Evolutionary conservation across 768 basidiomycete genomes (phyloP).

Genomic region (Floccularia luteovirens): DNA sequence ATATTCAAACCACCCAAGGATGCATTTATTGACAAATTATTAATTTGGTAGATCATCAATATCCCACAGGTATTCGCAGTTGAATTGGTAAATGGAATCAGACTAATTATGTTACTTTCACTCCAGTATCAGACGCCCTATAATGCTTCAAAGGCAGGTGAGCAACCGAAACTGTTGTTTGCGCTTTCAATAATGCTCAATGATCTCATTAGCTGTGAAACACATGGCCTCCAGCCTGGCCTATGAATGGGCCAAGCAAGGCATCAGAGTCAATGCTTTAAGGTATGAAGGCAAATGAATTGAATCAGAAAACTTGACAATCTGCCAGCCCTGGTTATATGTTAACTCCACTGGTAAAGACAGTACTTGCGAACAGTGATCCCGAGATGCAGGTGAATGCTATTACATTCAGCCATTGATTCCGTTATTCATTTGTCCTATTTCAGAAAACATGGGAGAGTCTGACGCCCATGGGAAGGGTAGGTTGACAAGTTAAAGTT

Average conservation of each 20-base stretch:
- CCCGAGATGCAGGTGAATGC: conserved; percentile 45
- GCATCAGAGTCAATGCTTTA: conserved; percentile 78
- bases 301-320: conserved; percentile 2
- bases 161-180: conserved; percentile 7
- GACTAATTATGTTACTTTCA: neutral
- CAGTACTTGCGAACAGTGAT: conserved; percentile 72
- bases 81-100: neutral
- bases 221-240: conserved; percentile 92
- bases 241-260: conserved; percentile 92
- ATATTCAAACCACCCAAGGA: neutral
- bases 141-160: conserved; percentile 91
- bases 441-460: conserved; percentile 74
- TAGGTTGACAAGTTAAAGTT: conserved; percentile 22
- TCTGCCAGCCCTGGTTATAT: conserved; percentile 82
- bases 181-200: neutral
- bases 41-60: conserved; percentile 62
- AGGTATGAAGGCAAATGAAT: conserved; percentile 35
- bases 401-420: neutral
- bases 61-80: conserved; percentile 63
- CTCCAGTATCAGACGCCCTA: conserved; percentile 84
- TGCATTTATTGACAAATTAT: conserved; percentile 2
- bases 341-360: conserved; percentile 82
- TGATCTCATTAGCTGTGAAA: conserved; percentile 57
- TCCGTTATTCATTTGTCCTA: neutral
- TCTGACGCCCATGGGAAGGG: conserved; percentile 81